Percentiles rank a stretch among this genome's conserved stretches.
phyloP scores from a whole-genome alignment of 2,329 filamentous ascomycete genomes.

The Aureobasidium sp. region DNA sequence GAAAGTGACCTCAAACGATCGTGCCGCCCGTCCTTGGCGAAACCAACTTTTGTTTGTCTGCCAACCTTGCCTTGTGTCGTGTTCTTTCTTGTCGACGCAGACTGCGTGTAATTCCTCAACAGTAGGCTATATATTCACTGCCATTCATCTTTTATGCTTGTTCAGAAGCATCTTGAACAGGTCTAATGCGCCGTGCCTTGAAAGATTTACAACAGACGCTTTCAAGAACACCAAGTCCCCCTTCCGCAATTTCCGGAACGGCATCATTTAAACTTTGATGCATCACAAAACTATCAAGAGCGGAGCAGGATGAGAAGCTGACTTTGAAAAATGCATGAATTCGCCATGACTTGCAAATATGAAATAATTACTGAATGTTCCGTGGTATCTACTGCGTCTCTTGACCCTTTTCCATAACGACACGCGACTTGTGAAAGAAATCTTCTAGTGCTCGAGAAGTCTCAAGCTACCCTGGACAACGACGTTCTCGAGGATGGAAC shows the following conservation, averaged over 20 bases:
- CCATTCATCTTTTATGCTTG: too few species aligned
- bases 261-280: neutral
- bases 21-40: neutral
- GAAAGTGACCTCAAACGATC: too few species aligned
- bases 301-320: neutral
- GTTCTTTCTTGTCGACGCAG: too few species aligned
- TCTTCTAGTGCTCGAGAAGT: conserved; percentile 56
- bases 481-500: conserved; percentile 96
- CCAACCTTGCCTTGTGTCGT: neutral
- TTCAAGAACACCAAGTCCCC: too few species aligned
- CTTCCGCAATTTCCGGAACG: conserved; percentile 2
- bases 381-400: conserved; percentile 17
- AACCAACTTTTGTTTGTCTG: neutral
- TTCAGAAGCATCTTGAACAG: too few species aligned
- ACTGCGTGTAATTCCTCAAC: too few species aligned
- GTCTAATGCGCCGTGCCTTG: too few species aligned
- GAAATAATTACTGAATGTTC: conserved; percentile 16
- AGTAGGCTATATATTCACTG: too few species aligned
- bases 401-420: conserved; percentile 11
- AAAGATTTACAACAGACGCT: too few species aligned
- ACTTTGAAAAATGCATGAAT: conserved; percentile 10
- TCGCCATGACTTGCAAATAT: conserved; percentile 13
- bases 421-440: neutral
- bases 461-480: conserved; percentile 95
- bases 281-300: neutral